These are phyloP conservation scores for Trichophyton benhamiae DNA, from an alignment of 2,329 filamentous ascomycete species.

Conservation along the genomic window DNA sequence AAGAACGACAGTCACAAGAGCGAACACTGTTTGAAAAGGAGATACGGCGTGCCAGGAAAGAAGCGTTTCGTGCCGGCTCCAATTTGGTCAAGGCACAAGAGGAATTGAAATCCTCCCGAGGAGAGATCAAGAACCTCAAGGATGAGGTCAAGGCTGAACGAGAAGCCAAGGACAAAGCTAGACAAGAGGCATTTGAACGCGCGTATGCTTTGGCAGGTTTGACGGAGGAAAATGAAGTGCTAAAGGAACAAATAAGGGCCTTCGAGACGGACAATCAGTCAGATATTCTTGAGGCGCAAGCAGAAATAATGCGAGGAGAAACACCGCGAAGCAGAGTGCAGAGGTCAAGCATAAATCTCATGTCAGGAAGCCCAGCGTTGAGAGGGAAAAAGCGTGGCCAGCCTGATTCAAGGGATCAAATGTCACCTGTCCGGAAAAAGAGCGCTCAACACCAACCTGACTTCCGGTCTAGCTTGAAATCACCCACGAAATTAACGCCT, in stretches of 20 bases:
- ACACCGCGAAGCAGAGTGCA: slow-evolving; percentile 17
- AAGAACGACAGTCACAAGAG: slow-evolving; percentile 39
- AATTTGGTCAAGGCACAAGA: slow-evolving; percentile 44
- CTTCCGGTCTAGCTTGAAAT: slow-evolving; percentile 12
- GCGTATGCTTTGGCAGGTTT: slow-evolving; percentile 35
- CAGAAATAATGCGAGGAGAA: slow-evolving; percentile 17
- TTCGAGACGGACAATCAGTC: slow-evolving; percentile 29
- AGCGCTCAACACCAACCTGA: slow-evolving; percentile 5
- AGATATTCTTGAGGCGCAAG: slow-evolving; percentile 22
- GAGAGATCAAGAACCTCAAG: slow-evolving; percentile 39
- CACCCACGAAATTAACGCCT: slow-evolving; percentile 8
- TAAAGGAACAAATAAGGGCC: slow-evolving; percentile 32
- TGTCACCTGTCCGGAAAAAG: slow-evolving; percentile 9
- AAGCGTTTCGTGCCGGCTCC: slow-evolving; percentile 46
- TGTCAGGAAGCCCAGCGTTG: slow-evolving; percentile 22
- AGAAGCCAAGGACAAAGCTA: slow-evolving; percentile 34
- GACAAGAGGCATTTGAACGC: slow-evolving; percentile 37
- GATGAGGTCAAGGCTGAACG: slow-evolving; percentile 41
- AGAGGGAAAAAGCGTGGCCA: slow-evolving; percentile 22
- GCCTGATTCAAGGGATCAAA: slow-evolving; percentile 8
- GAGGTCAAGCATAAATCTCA: slow-evolving; percentile 23
- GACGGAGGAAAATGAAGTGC: slow-evolving; percentile 32
- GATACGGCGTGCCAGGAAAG: slow-evolving; percentile 43
- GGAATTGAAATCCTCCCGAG: slow-evolving; percentile 32
- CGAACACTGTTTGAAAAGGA: slow-evolving; percentile 45